phyloP scores from a whole-genome alignment of 2,329 filamentous ascomycete species.

The Exophiala sp. region DNA sequence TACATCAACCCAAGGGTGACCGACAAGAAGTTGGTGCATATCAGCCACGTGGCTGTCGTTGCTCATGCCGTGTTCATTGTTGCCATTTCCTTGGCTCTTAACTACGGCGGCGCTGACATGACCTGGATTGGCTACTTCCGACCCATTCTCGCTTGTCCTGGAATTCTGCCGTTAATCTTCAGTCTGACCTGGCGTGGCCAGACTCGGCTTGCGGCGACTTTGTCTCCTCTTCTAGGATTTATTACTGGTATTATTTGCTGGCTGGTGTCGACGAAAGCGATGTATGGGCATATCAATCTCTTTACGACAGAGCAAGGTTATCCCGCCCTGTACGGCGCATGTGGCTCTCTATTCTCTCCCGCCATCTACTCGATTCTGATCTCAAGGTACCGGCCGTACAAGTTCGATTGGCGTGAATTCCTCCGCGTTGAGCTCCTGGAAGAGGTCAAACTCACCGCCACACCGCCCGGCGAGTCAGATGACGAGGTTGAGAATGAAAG shows the following conservation, averaged over 20 bases:
- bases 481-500: background rate
- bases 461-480: background rate
- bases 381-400: constrained; percentile 37
- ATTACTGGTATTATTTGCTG: constrained; percentile 21
- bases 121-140: constrained; percentile 43
- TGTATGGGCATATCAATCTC: constrained; percentile 35
- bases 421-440: constrained; percentile 40
- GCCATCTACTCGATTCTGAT: constrained; percentile 43
- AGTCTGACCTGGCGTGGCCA: constrained; percentile 34
- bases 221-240: constrained; percentile 23
- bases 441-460: background rate
- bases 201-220: constrained; percentile 41
- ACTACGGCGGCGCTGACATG: constrained; percentile 47
- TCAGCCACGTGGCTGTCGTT: constrained; percentile 44
- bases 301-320: constrained; percentile 37
- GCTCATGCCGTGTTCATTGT: constrained; percentile 45
- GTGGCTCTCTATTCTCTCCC: constrained; percentile 44
- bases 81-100: constrained; percentile 42
- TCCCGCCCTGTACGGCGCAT: constrained; percentile 43
- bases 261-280: constrained; percentile 38
- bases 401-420: constrained; percentile 43
- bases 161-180: constrained; percentile 41
- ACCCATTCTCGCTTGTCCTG: constrained; percentile 39
- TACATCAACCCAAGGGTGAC: constrained; percentile 34
- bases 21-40: constrained; percentile 39